Base-by-base conservation (phyloP, 352 stramenopile genomes). In the Pythium phragmiticola region DNA sequence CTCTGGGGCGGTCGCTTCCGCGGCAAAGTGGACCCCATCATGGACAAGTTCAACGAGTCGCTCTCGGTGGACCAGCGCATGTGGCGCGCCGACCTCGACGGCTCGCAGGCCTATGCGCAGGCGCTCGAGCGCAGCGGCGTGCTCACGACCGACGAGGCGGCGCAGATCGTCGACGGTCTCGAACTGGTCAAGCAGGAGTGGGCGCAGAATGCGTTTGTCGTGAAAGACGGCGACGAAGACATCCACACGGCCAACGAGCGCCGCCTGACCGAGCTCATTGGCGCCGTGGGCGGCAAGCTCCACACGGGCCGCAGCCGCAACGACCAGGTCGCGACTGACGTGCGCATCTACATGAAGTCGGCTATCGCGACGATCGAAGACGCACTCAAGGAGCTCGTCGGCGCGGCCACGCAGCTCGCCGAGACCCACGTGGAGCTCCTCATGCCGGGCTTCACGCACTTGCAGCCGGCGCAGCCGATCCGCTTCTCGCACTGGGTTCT, bases 11-110 rank as follows among this genome's bases (percentile, higher is more conserved):
- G 95, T 6, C 82, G 95, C 34, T 98, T 98, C 79, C 94, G 92
- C 65, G 92, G 91, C 66, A 95, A 98, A 68, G 95, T 98, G 77
- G 96, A 99, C 70, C 93, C 93, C 7, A 76, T 97, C 43, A 98
- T 98, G 92, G 91, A 98, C 79, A 99, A 99, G 80, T 99, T 99
- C 75, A 99, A 99, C 82, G 97, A 99, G 75, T 98, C 89, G 65
- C 88, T 99, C 41, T 81, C 72, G 13, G 98, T 99, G 60, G 97
- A 99, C 84, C 92, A 98, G 78, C 89, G 94, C 78, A 98, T 99
- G 94, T 98, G 95, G 95, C 73, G 73, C 17, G 94, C 98, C 63
- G 97, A 99, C 75, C 82, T 99, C 68, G 77, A 90, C 57, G 97
- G 97, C 60, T 98, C 84, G 61, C 90, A 98, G 70, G 95, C 96